Evolutionary conservation across 179 eudicot genomes (phyloP), one percentile per base, ranked within the genome.

Genomic region (Patellifolia procumbens): DNA sequence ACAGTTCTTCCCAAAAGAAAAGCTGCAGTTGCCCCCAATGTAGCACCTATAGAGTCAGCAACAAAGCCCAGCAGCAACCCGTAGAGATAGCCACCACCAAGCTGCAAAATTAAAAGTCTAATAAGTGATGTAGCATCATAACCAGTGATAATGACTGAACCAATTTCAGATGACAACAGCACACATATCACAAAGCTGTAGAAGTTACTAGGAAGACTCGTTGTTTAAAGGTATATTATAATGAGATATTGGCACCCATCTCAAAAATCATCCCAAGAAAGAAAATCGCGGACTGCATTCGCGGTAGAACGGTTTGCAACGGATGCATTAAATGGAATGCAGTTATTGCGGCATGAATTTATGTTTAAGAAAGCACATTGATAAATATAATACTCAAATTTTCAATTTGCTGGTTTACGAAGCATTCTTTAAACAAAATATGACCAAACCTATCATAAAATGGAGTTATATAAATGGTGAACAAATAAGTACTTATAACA

Each of bases 21-120:
- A 65, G 99, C 95, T 22, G 95, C 93, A 63, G 85, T 84, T 22
- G 99, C 97, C 68, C 99, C 99, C 77, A 91, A 20, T 48, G 93
- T 89, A 68, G 99, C 92, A 79, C 99, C 97, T 68, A 91, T 22
- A 70, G 97, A 95, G 85, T 95, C 97, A 78, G 99, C 89, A 76
- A 90, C 69, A 85, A 95, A 91, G 31, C 97, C 99, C 79, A 95
- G 81, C 64, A 88, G 89, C 88, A 95, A 85, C 49, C 99, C 99
- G 82, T 88, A 95, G 26, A 95, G 93, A 84, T 93, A 95, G 82
- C 99, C 99, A 74, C 97, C 99, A 68, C 99, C 99, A 16, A 95
- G 91, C 97, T 95, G 93, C 81, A 80, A 79, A 70, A 79, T 10
- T 22, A 42, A 26, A 70, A 52, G 56, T 72, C 28, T 24, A 61